Evolutionary conservation across 1,284 basidiomycete genomes (phyloP), one percentile per base, ranked within the genome.

Genomic region (Ganoderma multipileum): DNA sequence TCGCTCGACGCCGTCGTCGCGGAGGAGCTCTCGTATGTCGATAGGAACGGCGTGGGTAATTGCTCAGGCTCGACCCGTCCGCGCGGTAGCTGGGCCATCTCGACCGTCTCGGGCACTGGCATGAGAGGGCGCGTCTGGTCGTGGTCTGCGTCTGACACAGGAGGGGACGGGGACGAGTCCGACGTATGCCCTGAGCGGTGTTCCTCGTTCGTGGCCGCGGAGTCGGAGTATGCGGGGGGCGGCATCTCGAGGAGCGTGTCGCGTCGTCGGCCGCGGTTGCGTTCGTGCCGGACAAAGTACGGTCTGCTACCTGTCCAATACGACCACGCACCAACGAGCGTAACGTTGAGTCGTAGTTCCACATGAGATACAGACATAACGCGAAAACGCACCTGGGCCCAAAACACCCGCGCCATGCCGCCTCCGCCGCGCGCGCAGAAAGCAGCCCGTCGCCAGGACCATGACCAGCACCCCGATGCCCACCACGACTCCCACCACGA

Each of bases 241-340:
- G 52, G 52, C 52, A 55, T 16, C 52, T 33, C 52, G 30, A 55
- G 52, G 47, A 50, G 47, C 47, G 47, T 26, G 23, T 50, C 47
- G 23, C 47, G 23, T 12, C 30, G 52, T 7, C 52, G 52, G 14
- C 14, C 52, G 5, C 16, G 28, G 28, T 33, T 28, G 28, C 52
- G 28, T 18, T 55, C 52, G 52, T 18, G 52, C 14, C 52, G 26
- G 52, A 55, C 52, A 11, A 33, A 55, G 52, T 28, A 55, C 16
- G 52, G 30, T 18, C 30, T 8, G 16, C 52, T 55, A 6, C 52
- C 52, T 55, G 52, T 55, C 14, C 28, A 26, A 12, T 9, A 1
- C 20, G 9, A 50, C n/a, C 47, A 9, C 47, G n/a, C n/a, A 50
- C n/a, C 7, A 20, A n/a, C 18, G 44, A 18, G 44, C 18, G n/a